Conservation (phyloP, 192 early-diverging fungal genomes). For the Neocallimastix lanati region DNA sequence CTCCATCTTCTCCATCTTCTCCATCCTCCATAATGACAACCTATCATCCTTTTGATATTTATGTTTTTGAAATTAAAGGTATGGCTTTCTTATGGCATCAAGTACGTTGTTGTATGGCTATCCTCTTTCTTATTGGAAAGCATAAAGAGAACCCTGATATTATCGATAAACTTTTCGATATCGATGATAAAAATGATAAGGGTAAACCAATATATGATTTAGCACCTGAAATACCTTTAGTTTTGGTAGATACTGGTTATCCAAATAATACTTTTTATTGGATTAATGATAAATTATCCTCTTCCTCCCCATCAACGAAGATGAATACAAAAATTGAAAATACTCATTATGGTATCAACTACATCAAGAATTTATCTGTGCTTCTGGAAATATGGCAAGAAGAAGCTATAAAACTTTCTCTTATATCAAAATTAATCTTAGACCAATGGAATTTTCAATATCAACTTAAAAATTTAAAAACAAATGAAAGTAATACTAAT, state of each 20-base stretch:
- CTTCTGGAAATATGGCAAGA: neutral
- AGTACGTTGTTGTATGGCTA: constrained; percentile 87
- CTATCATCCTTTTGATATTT: neutral
- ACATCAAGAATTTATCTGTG: neutral
- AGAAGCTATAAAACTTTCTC: neutral
- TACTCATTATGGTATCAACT: neutral
- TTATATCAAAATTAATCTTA: neutral
- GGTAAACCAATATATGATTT: constrained; percentile 66
- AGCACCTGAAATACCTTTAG: constrained; percentile 75
- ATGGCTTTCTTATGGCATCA: constrained; percentile 95
- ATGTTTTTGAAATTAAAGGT: constrained; percentile 18
- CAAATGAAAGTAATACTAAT: neutral
- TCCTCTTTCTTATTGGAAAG: constrained; percentile 71
- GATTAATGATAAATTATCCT: neutral
- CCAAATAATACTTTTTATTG: neutral
- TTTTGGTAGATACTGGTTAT: constrained; percentile 50
- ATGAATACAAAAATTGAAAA: too few relatives aligned
- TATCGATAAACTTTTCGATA: neutral
- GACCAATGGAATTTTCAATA: neutral
- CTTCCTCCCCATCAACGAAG: too few relatives aligned
- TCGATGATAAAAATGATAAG: constrained; percentile 49
- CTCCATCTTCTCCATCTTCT: constrained; percentile 22
- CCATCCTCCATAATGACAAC: constrained; percentile 33
- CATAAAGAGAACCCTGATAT: constrained; percentile 56
- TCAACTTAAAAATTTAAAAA: neutral